phyloP scores from a whole-genome alignment of 345 rosid genomes.

The Balakata baccata region DNA sequence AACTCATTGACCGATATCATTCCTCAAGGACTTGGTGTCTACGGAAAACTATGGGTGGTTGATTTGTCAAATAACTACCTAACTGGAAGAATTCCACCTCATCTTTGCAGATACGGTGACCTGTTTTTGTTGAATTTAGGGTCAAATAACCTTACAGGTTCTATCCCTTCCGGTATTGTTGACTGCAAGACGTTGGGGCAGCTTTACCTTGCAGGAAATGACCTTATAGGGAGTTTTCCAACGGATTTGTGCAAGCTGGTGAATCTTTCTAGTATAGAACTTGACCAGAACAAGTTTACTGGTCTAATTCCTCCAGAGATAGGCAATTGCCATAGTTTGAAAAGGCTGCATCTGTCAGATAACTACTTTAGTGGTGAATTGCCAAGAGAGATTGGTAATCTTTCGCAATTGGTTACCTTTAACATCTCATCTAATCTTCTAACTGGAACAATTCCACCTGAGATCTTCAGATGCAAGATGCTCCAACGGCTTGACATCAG shows the following conservation, averaged over 20 bases:
- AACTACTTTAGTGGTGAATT: conserved; percentile 59
- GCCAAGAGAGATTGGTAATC: conserved; percentile 70
- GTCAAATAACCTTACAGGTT: conserved; percentile 62
- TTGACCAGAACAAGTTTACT: conserved; percentile 61
- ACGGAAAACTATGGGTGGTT: conserved; percentile 73
- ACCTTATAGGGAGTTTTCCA: conserved; percentile 60
- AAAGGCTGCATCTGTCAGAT: conserved; percentile 61
- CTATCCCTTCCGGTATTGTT: conserved; percentile 56
- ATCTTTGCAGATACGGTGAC: conserved; percentile 54
- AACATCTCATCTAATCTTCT: conserved; percentile 74
- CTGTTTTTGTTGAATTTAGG: conserved; percentile 63
- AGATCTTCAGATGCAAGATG: conserved; percentile 63
- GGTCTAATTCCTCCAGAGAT: conserved; percentile 70
- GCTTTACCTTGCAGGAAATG: conserved; percentile 61
- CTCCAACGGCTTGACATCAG: conserved; percentile 89
- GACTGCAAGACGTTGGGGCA: conserved; percentile 61
- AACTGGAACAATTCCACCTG: conserved; percentile 60
- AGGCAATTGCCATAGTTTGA: conserved; percentile 60
- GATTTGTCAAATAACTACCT: conserved; percentile 69
- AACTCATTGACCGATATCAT: conserved; percentile 64
- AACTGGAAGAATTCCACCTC: conserved; percentile 59
- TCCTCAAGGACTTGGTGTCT: conserved; percentile 66
- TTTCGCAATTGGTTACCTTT: conserved; percentile 59
- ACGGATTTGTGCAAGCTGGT: conserved; percentile 56
- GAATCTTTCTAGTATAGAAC: conserved; percentile 62